These are phyloP conservation scores for Penicillium ochrochloron DNA, from an alignment of 495 filamentous ascomycete genomes.

Conservation along the genomic window DNA sequence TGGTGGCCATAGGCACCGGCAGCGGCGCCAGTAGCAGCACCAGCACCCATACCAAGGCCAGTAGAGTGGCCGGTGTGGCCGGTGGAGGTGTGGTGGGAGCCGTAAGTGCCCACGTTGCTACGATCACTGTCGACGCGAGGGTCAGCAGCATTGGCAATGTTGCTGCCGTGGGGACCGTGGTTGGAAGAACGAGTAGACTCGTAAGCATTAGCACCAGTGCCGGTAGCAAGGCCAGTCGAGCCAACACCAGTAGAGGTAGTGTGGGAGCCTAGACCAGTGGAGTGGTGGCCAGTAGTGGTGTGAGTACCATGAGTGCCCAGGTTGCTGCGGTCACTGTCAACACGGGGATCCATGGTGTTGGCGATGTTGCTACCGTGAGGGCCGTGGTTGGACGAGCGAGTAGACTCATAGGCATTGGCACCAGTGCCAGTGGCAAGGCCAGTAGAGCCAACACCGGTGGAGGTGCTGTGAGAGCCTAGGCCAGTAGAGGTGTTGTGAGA, in stretches of 20 bases:
- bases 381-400: constrained; percentile 35
- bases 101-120: not conserved
- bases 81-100: not conserved
- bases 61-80: constrained; percentile 9
- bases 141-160: constrained; percentile 51
- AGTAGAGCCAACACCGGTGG: not conserved
- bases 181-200: constrained; percentile 23
- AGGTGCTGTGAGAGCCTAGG: constrained; percentile 3
- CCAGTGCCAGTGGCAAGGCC: constrained; percentile 8
- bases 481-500: not conserved
- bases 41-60: constrained; percentile 12
- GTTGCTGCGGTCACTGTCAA: constrained; percentile 36
- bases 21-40: constrained; percentile 23
- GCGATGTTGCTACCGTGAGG: constrained; percentile 49
- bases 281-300: not conserved
- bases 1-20: constrained; percentile 22
- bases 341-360: constrained; percentile 56
- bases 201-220: constrained; percentile 16
- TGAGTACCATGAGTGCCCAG: constrained; percentile 9
- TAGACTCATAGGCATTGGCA: constrained; percentile 15
- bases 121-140: constrained; percentile 47
- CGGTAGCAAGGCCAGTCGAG: constrained; percentile 28
- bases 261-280: constrained; percentile 5
- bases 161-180: constrained; percentile 49
- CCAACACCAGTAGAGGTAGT: constrained; percentile 9